Conservation (phyloP, 1,284 basidiomycete species). For the Boletus sp. region DNA sequence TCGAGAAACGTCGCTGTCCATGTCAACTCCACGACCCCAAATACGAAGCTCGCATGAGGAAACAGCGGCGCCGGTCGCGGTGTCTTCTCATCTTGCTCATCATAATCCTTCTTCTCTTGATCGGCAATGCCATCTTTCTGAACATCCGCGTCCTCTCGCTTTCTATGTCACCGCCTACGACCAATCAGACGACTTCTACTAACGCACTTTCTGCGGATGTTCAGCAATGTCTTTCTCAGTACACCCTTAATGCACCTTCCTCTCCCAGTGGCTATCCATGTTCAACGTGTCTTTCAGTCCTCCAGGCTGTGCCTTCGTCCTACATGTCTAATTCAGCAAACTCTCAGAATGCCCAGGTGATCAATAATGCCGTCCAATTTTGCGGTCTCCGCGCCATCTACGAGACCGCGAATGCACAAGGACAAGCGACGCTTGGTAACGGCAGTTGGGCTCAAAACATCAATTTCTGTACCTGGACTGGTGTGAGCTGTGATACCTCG, state of each 20-base stretch:
- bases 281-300: constrained; percentile 43
- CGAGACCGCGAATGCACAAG: constrained; percentile 41
- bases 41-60: constrained; percentile 29
- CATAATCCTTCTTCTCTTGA: constrained; percentile 43
- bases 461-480: constrained; percentile 49
- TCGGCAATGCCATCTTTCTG: constrained; percentile 42
- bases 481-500: constrained; percentile 44
- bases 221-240: constrained; percentile 48
- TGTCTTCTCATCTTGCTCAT: constrained; percentile 37
- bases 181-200: constrained; percentile 23
- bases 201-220: constrained; percentile 38
- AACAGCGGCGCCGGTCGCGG: constrained; percentile 31
- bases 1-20: constrained; percentile 39
- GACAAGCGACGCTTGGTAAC: constrained; percentile 40
- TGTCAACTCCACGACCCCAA: constrained; percentile 27
- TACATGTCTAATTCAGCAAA: constrained; percentile 32
- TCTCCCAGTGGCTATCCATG: constrained; percentile 48
- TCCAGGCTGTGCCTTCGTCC: constrained; percentile 41
- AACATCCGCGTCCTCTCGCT: constrained; percentile 38
- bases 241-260: constrained; percentile 45
- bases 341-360: constrained; percentile 32
- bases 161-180: constrained; percentile 13
- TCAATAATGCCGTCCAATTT: constrained; percentile 45
- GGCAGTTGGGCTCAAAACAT: constrained; percentile 49
- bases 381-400: constrained; percentile 51